Base-by-base conservation (phyloP, 2,329 filamentous ascomycete species). In the Lecanicillium sp. region DNA sequence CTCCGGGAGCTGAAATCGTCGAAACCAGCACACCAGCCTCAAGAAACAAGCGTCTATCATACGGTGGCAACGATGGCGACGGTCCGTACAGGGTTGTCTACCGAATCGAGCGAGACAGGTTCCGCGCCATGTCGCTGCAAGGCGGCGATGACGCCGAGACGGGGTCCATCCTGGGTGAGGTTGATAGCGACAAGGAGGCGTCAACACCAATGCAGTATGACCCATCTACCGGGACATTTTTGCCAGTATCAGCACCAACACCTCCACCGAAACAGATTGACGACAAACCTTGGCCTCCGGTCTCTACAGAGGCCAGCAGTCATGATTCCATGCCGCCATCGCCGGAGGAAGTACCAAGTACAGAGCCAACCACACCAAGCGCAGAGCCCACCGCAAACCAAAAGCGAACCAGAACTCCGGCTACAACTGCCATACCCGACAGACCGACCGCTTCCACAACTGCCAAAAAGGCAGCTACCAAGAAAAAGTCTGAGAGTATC, bases 1-100 rank as follows among this genome's bases (percentile, higher is more conserved):
- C 79, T 0, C 75, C 78, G 0, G 79, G 79, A 0, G 72, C 81
- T 9, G 78, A 83, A 56, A 67, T 84, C 8, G 64, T 84, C 14
- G 76, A 81, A 53, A 71, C 77, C 50, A 70, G 64, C 63, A 58
- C 75, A 1, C 48, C 49, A 3, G 38, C 50, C 45, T 36, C 48
- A 26, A 48, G 52, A 24, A 41, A 49, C 33, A 42, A 51, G 42
- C 17, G 49, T 52, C 48, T 50, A 55, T 38, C 53, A 51, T 10
- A 53, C 37, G 49, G 49, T 8, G 57, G 49, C 42, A 55, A 54
- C 47, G 58, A 59, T 4, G 52, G 57, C 7, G 50, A 57, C 3
- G 58, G 66, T 2, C 70, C 66, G 1, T 80, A 79, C 51, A 72
- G 78, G 15, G 71, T 83, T 3, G 79, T 84, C 0, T 84, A 83